Evolutionary conservation across 108 stramenopile species (phyloP).

Genomic region (Nitzschia sp.): DNA sequence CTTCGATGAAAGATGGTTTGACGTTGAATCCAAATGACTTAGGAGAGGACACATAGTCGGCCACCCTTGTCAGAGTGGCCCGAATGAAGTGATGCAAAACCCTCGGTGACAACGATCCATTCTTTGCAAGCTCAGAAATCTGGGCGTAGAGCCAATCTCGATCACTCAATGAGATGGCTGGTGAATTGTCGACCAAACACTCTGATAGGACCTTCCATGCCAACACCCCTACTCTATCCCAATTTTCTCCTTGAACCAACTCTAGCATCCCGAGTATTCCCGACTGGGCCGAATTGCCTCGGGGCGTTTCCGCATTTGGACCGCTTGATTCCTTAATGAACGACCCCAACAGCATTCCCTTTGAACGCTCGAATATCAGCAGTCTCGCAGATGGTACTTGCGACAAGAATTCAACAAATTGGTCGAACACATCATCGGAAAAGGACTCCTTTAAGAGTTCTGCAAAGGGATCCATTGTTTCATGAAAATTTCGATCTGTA

Average conservation of each 20-base stretch:
- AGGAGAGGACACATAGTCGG: neutral
- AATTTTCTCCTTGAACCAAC: constrained; percentile 8
- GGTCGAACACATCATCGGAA: neutral
- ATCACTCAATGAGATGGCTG: constrained; percentile 7
- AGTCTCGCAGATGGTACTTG: neutral
- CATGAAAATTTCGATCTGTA: neutral
- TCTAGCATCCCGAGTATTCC: constrained; percentile 30
- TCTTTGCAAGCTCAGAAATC: constrained; percentile 3
- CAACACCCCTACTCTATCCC: constrained; percentile 12
- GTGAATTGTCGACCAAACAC: constrained; percentile 21
- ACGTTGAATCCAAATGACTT: too few species aligned
- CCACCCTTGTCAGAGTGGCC: constrained; percentile 10
- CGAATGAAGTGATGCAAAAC: constrained; percentile 20
- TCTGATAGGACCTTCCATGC: constrained; percentile 30
- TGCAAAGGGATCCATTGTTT: neutral
- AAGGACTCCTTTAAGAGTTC: neutral
- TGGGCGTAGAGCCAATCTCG: constrained; percentile 26
- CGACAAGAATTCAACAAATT: neutral
- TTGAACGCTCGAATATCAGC: neutral
- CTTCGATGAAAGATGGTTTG: too few species aligned
- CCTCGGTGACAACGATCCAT: constrained; percentile 8
- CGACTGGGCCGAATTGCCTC: neutral
- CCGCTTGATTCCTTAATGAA: neutral
- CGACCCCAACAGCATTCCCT: neutral
- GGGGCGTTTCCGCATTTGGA: neutral